Conservation (phyloP, 1,284 basidiomycete species). For the Singerocomus inundabilis region DNA sequence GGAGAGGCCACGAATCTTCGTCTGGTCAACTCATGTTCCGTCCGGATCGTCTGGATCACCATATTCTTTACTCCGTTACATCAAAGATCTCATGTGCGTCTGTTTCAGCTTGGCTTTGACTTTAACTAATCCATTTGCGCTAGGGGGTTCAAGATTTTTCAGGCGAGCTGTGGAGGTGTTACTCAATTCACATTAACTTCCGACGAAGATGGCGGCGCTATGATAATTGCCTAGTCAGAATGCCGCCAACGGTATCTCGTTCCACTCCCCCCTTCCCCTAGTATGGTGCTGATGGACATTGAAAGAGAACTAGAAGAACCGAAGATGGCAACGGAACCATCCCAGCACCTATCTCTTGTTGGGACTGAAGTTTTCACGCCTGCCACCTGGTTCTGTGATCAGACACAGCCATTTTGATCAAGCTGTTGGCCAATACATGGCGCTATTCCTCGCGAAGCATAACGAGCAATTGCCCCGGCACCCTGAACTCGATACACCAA, state of each 20-base stretch:
- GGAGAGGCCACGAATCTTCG: constrained; percentile 52
- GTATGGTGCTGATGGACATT: background rate
- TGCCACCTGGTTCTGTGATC: constrained; percentile 24
- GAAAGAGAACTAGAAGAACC: constrained; percentile 78
- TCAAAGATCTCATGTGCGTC: constrained; percentile 76
- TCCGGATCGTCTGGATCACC: constrained; percentile 77
- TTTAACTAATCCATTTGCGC: background rate
- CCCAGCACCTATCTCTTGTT: constrained; percentile 61
- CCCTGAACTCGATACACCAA: constrained; percentile 71
- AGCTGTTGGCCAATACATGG: constrained; percentile 83
- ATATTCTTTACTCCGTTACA: constrained; percentile 76
- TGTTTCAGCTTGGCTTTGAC: background rate
- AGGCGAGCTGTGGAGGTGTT: constrained; percentile 80
- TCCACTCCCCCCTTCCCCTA: background rate
- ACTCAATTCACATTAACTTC: constrained; percentile 81
- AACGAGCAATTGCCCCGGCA: constrained; percentile 69
- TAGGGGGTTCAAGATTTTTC: constrained; percentile 71
- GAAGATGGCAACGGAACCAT: constrained; percentile 88
- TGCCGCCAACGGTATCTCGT: constrained; percentile 60
- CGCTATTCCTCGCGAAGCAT: constrained; percentile 74
- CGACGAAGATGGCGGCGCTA: constrained; percentile 66
- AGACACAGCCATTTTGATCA: background rate
- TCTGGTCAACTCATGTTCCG: constrained; percentile 3
- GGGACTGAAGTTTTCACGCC: constrained; percentile 80
- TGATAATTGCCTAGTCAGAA: constrained; percentile 89